phyloP scores from a whole-genome alignment of 345 rosid genomes.

The Ceriops zippeliana region DNA sequence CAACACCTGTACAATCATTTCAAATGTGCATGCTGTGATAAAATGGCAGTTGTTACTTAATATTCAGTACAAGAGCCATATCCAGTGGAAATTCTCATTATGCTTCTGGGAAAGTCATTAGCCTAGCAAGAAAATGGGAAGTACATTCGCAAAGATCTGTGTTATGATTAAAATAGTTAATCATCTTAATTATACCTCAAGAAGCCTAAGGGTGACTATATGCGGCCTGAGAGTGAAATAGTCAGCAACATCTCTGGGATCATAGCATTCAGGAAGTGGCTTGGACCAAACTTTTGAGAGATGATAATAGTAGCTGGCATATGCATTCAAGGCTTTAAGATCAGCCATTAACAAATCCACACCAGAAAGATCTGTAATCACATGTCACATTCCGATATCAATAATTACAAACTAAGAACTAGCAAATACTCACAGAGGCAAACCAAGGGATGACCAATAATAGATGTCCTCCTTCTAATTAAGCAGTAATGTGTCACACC shows the following conservation, averaged over 20 bases:
- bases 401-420: no score
- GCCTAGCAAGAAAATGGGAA: no score
- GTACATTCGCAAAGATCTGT: not conserved
- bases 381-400: not conserved
- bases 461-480: no score
- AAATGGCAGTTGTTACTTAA: no score
- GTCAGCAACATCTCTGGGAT: slow-evolving; percentile 63
- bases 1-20: no score
- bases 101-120: no score
- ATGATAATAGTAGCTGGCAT: slow-evolving; percentile 57
- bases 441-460: no score
- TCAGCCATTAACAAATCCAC: slow-evolving; percentile 90
- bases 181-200: slow-evolving; percentile 55
- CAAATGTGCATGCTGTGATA: no score
- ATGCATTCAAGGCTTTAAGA: slow-evolving; percentile 81
- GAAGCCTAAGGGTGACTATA: slow-evolving; percentile 71
- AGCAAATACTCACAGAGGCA: no score
- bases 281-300: slow-evolving; percentile 72
- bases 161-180: not conserved
- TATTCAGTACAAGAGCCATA: no score
- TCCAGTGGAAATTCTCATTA: no score
- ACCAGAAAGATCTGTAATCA: slow-evolving; percentile 61
- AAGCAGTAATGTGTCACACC: no score
- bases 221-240: slow-evolving; percentile 92
- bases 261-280: slow-evolving; percentile 86